Evolutionary conservation across 2,329 filamentous ascomycete species (phyloP), one percentile per base, ranked within the genome.

Genomic region (Phialocephala subalpina): DNA sequence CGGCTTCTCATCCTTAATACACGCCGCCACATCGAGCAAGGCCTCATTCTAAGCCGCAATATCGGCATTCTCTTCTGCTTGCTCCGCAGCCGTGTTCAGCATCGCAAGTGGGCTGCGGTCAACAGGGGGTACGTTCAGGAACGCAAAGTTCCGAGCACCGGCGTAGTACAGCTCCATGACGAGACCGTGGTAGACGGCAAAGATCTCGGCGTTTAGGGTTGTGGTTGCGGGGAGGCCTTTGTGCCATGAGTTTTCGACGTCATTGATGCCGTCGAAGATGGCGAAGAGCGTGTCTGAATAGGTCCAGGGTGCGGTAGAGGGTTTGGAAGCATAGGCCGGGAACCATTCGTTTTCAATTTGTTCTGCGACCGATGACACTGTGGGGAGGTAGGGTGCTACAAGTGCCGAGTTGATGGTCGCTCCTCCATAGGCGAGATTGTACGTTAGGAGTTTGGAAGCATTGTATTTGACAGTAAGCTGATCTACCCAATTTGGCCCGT

Each of bases 41-140:
- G 80, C 77, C 29, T 70, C 71, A 67, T 90, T 90, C 80, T 84
- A 90, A 27, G 80, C 79, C 3, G 73, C 73, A 63, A 89, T 81
- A 22, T 82, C 84, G 2, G 75, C 78, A 6, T 78, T 79, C 71
- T 82, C 77, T 1, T 70, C 58, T 7, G 73, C 75, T 22, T 80
- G 75, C 4, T 77, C 71, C 18, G 67, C 64, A 1, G 73, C 68
- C 5, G 78, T 80, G 62, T 83, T 80, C 0, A 73, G 77, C 8
- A 81, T 70, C 0, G 81, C 83, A 59, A 84, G 69, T 0, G 87
- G 87, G 42, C 82, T 82, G 11, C 84, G 80, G 63, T 90, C 81
- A 2, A 89, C 76, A 1, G 84, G 85, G 1, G 88, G 88, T 0
- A 89, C 86, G 60, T 82, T 87, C 35, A 90, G 67, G 61, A 90